Evolutionary conservation across 2,329 filamentous ascomycete species (phyloP).

Genomic region (Didymella keratinophila): DNA sequence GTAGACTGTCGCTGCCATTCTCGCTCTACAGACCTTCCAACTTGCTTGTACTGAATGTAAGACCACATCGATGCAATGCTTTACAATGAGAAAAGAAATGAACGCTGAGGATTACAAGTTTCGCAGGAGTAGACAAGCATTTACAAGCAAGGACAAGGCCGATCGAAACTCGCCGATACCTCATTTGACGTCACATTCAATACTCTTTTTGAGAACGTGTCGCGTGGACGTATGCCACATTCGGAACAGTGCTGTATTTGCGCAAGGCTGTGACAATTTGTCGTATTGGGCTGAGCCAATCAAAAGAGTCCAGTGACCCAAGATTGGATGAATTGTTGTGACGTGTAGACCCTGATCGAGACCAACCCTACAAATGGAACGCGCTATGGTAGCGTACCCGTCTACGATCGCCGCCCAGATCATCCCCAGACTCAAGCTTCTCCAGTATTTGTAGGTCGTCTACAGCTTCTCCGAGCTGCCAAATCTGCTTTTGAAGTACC

Average conservation of each 20-base stretch:
- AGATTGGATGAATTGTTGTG: neutral
- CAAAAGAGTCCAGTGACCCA: neutral
- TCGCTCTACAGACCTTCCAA: neutral
- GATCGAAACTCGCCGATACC: neutral
- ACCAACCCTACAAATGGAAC: neutral
- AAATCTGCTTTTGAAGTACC: neutral
- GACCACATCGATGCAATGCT: neutral
- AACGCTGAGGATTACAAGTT: neutral
- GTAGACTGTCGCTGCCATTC: neutral
- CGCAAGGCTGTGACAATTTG: neutral
- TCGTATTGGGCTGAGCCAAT: neutral
- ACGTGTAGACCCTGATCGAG: neutral
- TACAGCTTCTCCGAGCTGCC: neutral
- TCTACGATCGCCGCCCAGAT: neutral
- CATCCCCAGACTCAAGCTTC: neutral
- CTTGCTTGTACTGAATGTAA: conserved; percentile 5
- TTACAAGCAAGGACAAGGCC: neutral
- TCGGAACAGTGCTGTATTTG: neutral
- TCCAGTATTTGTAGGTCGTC: neutral
- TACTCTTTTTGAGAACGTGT: neutral
- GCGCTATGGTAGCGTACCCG: conserved; percentile 6
- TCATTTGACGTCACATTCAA: neutral
- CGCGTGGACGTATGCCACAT: neutral
- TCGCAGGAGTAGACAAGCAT: neutral
- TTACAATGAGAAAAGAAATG: fast-evolving